phyloP scores from a whole-genome alignment of 192 early-diverging fungal genomes.

The Podila epicladia region DNA sequence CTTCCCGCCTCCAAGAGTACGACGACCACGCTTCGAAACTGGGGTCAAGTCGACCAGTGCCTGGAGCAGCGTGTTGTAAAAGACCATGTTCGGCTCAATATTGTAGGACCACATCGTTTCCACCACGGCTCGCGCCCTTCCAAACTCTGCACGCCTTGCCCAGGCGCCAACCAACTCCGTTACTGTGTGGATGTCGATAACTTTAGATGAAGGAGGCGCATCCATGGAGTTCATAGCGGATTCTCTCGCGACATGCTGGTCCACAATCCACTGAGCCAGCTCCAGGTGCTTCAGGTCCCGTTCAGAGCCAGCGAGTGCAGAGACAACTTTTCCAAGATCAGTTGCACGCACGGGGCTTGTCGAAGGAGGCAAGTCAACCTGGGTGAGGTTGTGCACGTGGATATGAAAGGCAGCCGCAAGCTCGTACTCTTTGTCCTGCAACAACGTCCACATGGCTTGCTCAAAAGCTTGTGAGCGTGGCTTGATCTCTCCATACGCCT shows the following conservation, averaged over 20 bases:
- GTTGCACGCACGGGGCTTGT: neutral
- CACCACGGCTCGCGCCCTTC: neutral
- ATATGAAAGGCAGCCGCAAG: conserved; percentile 17
- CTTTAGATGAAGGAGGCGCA: neutral
- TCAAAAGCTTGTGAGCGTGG: conserved; percentile 11
- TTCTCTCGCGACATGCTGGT: conserved; percentile 16
- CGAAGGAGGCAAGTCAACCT: neutral
- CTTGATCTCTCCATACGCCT: neutral
- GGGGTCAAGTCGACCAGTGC: conserved; percentile 31
- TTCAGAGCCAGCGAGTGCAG: conserved; percentile 6
- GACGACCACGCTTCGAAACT: conserved; percentile 1
- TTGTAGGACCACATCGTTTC: conserved; percentile 17
- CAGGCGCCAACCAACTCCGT: conserved; percentile 36
- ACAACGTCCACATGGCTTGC: conserved; percentile 1
- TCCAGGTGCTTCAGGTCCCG: conserved; percentile 11
- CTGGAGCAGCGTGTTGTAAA: conserved; percentile 47
- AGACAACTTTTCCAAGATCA: conserved; percentile 15
- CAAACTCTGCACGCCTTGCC: conserved; percentile 28
- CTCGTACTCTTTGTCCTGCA: conserved; percentile 22
- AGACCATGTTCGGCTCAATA: conserved; percentile 34
- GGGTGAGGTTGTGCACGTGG: conserved; percentile 6
- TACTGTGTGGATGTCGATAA: conserved; percentile 13
- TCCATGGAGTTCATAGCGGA: neutral
- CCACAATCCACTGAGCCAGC: conserved; percentile 32
- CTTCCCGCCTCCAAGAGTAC: conserved; percentile 19